These are phyloP conservation scores for Rubia peregrina DNA, from an alignment of 305 asterid genomes.

Conservation along the genomic window DNA sequence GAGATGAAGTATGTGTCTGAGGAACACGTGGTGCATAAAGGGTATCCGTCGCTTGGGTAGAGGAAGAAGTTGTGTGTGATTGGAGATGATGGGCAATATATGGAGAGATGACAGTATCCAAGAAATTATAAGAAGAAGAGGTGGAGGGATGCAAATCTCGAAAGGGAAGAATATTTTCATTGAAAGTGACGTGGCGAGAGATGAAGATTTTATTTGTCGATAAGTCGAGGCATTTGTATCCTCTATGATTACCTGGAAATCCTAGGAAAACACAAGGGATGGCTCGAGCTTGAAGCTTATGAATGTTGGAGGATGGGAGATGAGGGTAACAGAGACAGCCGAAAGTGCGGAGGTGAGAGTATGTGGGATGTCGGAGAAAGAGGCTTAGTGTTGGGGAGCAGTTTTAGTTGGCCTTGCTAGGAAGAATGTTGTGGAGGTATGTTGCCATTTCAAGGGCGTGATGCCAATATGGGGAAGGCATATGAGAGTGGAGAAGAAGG, in stretches of 20 bases:
- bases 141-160: not conserved
- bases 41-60: not conserved
- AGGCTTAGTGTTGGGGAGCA: not conserved
- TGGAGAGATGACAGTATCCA: not conserved
- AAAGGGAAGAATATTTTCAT: not conserved
- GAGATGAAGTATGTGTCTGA: no score
- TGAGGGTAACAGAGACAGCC: not conserved
- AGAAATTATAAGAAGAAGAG: not conserved
- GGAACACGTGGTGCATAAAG: not conserved
- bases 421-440: not conserved
- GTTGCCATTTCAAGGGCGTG: not conserved
- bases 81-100: not conserved
- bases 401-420: not conserved
- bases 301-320: not conserved
- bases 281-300: not conserved
- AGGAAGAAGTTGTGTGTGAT: not conserved
- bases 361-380: not conserved
- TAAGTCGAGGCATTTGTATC: conserved; percentile 4
- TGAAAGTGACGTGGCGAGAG: conserved; percentile 2
- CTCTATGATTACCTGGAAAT: not conserved
- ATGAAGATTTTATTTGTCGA: not conserved
- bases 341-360: not conserved
- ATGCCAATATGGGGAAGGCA: not conserved
- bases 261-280: conserved; percentile 8
- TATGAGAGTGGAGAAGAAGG: not conserved